Evolutionary conservation across 139 green algal species (phyloP).

Genomic region (Auxenochlorella protothecoides): DNA sequence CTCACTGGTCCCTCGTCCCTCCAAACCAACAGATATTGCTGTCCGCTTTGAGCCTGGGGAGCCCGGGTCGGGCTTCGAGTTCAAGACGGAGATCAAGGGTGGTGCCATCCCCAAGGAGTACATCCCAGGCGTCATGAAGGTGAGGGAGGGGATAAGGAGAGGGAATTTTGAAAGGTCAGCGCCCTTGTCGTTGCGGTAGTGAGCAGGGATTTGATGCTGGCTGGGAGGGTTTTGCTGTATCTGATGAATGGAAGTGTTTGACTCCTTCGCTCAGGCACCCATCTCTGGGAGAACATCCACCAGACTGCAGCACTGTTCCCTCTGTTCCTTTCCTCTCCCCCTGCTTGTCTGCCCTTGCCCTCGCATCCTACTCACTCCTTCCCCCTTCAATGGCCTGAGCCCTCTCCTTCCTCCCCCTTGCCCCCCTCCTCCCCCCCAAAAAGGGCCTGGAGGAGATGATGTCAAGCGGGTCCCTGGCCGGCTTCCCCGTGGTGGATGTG

Average conservation of each 20-base stretch:
- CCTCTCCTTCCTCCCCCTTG: background rate
- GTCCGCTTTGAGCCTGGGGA: constrained; percentile 93
- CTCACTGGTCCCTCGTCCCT: background rate
- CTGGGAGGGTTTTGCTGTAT: background rate
- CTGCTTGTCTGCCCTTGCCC: no score
- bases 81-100: constrained; percentile 94
- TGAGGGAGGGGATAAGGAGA: constrained; percentile 41
- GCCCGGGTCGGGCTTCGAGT: constrained; percentile 88
- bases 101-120: constrained; percentile 96
- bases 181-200: no score
- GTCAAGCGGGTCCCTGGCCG: constrained; percentile 75
- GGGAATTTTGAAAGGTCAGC: background rate
- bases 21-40: constrained; percentile 51
- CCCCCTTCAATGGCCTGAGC: no score
- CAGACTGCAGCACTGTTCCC: no score
- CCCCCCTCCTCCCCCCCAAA: background rate
- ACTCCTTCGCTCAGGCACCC: no score
- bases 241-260: background rate
- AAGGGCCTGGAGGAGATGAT: constrained; percentile 94
- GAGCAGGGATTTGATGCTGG: background rate
- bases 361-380: no score
- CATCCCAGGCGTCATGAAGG: constrained; percentile 91
- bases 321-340: background rate
- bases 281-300: no score
- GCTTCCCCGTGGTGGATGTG: constrained; percentile 95